Evolutionary conservation across 495 filamentous ascomycete species (phyloP).

Genomic region (Podospora pseudoanserina): DNA sequence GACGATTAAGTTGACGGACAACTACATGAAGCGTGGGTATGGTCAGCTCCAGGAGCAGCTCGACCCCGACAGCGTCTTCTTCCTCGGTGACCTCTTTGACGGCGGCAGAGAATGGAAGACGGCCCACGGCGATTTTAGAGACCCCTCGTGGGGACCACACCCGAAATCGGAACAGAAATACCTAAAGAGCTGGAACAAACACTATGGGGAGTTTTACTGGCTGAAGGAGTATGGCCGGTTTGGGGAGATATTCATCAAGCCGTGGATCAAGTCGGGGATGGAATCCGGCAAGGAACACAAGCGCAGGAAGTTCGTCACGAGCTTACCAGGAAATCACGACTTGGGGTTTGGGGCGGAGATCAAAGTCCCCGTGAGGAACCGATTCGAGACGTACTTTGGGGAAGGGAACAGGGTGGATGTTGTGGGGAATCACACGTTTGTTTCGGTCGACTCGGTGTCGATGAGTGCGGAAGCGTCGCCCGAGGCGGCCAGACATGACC

Average conservation of each 20-base stretch:
- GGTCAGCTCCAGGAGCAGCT: constrained; percentile 63
- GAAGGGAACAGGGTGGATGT: constrained; percentile 82
- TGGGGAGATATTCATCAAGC: constrained; percentile 68
- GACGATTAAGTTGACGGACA: constrained; percentile 80
- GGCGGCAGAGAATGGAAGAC: constrained; percentile 95
- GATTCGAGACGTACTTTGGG: constrained; percentile 88
- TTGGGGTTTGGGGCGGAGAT: constrained; percentile 88
- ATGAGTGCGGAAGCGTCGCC: constrained; percentile 62
- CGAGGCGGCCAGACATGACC: constrained; percentile 44
- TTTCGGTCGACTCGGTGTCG: constrained; percentile 84
- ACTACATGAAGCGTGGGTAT: constrained; percentile 80
- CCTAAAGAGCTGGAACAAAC: constrained; percentile 64
- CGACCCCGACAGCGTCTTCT: constrained; percentile 76
- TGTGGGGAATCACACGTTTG: constrained; percentile 92
- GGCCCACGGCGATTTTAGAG: constrained; percentile 51
- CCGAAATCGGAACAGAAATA: constrained; percentile 46
- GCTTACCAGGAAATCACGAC: constrained; percentile 93
- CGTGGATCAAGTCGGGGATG: constrained; percentile 48
- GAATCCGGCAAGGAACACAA: constrained; percentile 38
- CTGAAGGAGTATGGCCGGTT: constrained; percentile 78
- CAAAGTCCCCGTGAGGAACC: constrained; percentile 67
- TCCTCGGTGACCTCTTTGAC: constrained; percentile 94
- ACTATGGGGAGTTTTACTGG: constrained; percentile 77
- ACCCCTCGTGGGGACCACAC: constrained; percentile 54
- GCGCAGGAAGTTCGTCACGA: constrained; percentile 67